Base-by-base conservation (phyloP, 306 rosid genomes). In the Gleditsia sinensis region DNA sequence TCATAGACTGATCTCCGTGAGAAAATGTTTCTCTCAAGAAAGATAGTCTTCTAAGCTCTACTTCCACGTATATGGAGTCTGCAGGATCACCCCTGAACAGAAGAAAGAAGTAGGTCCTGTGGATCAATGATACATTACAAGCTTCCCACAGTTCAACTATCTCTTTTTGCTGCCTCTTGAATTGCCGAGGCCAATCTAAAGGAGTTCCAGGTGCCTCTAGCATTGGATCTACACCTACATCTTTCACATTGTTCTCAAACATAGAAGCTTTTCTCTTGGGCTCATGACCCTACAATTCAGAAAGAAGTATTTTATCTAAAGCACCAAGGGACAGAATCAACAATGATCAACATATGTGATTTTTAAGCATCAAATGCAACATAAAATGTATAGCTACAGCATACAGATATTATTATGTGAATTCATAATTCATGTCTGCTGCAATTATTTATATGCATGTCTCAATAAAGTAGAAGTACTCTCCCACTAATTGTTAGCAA, bases 11-110 rank as follows among this genome's bases (percentile, higher is more conserved):
- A 82, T 79, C 81, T 65, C 10, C 48, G 30, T 64, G 74, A 43
- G 83, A 87, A 85, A 84, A 88, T 77, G 96, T 74, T 77, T 88
- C 91, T 79, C 86, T 87, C 11, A 92, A 90, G 83, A 95, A 95
- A 77, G 88, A 69, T 37, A 95, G 82, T 72, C 98, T 87, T 82
- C 98, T 83, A 56, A 84, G 92, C 75, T 95, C 98, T 21, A 95
- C 99, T 82, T 90, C 99, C 93, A 90, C 70, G 90, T 95, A 95
- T 81, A 90, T 95, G 82, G 96, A 90, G 77, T 95, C 99, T 6
- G 88, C 10, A 40, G 84, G 88, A 73, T 95, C 98, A 78, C 98
- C 98, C 76, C 75, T 89, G 85, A 95, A 92, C 72, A 95, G 89
- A 86, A 95, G 90, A 85, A 88, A 88, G 84, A 95, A 95, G 84